Evolutionary conservation across 2,329 filamentous ascomycete genomes (phyloP).

Genomic region (Scytalidium lignicola): DNA sequence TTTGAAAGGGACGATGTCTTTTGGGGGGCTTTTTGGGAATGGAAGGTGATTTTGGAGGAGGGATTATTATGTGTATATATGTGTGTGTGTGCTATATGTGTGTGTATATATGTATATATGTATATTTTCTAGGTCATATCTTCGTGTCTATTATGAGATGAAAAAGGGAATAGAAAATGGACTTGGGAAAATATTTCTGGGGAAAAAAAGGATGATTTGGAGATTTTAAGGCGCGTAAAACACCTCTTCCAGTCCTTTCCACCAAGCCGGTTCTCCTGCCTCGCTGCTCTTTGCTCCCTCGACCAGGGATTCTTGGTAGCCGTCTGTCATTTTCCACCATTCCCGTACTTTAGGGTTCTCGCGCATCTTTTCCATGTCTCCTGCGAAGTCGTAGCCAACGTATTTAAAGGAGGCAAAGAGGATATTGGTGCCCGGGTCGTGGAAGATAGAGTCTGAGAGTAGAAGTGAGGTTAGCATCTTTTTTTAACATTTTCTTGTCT

Average conservation of each 20-base stretch:
- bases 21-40: constrained; percentile 33
- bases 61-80: no score
- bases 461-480: not conserved
- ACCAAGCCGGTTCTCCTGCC: constrained; percentile 59
- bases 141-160: not conserved
- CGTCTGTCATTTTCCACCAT: constrained; percentile 80
- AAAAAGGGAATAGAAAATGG: no score
- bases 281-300: constrained; percentile 54
- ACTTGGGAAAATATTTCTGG: no score
- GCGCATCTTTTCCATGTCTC: constrained; percentile 72
- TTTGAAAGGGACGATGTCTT: constrained; percentile 30
- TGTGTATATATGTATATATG: not conserved
- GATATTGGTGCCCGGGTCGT: constrained; percentile 56
- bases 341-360: constrained; percentile 67
- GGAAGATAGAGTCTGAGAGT: constrained; percentile 63
- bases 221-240: constrained; percentile 46
- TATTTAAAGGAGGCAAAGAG: constrained; percentile 78
- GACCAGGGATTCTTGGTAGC: constrained; percentile 63
- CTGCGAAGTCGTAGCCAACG: constrained; percentile 65
- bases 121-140: not conserved
- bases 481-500: constrained; percentile 1
- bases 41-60: constrained; percentile 12
- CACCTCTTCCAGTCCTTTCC: constrained; percentile 64
- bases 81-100: not conserved
- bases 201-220: no score